Evolutionary conservation across 495 filamentous ascomycete species (phyloP).

Genomic region (Corynascus novoguineensis): DNA sequence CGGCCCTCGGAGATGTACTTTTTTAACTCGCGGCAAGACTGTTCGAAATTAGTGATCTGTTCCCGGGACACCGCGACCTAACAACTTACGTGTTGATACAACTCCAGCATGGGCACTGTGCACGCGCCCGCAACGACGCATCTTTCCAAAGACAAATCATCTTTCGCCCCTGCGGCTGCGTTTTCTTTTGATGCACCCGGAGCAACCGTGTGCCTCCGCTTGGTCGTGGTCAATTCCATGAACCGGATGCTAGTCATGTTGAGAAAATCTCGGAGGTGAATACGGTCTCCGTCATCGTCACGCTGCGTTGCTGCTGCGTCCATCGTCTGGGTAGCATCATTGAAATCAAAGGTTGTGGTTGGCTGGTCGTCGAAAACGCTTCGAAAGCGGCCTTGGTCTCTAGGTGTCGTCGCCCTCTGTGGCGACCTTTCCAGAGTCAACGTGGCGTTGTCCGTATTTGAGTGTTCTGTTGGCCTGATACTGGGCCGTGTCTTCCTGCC

Average conservation of each 20-base stretch:
- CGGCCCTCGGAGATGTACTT: conserved; percentile 90
- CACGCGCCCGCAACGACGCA: conserved; percentile 86
- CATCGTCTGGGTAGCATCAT: conserved; percentile 33
- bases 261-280: conserved; percentile 86
- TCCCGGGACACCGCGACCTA: neutral
- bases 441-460: conserved; percentile 24
- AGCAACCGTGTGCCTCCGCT: conserved; percentile 76
- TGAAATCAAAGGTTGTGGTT: conserved; percentile 43
- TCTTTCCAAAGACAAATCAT: conserved; percentile 58
- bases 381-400: conserved; percentile 46
- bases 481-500: conserved; percentile 52
- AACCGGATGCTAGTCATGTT: conserved; percentile 95
- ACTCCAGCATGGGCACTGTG: conserved; percentile 83
- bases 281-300: conserved; percentile 54
- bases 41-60: conserved; percentile 10
- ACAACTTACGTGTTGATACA: conserved; percentile 81
- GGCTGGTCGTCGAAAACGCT: conserved; percentile 40
- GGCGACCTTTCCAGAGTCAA: conserved; percentile 46
- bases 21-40: conserved; percentile 91
- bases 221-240: conserved; percentile 91
- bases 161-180: conserved; percentile 39
- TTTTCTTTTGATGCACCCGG: conserved; percentile 44
- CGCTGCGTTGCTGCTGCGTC: conserved; percentile 32
- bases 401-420: conserved; percentile 45
- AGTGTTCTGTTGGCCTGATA: conserved; percentile 34